Evolutionary conservation across 345 rosid genomes (phyloP).

Genomic region (Camelina laxa): DNA sequence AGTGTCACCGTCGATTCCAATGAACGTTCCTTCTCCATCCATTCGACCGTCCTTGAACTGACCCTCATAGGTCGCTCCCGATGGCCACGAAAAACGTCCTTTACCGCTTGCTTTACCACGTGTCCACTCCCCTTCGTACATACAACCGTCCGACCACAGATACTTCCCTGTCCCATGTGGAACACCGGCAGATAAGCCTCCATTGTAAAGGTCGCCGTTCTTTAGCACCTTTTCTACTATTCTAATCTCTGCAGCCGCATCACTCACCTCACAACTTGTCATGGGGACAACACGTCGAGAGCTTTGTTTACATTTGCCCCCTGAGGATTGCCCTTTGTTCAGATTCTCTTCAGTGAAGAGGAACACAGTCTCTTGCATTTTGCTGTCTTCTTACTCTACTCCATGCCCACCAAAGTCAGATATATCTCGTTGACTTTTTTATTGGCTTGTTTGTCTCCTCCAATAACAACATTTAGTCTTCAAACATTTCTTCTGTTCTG

Average conservation of each 20-base stretch:
- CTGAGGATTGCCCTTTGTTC: conserved; percentile 41
- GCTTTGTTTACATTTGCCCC: conserved; percentile 38
- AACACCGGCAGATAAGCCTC: conserved; percentile 52
- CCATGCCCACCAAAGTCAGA: conserved; percentile 6
- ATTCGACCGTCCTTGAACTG: conserved; percentile 64
- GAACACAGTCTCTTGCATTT: conserved; percentile 47
- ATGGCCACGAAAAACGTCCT: conserved; percentile 79
- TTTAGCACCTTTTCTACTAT: conserved; percentile 53
- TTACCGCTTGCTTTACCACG: conserved; percentile 61
- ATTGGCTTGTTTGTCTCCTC: conserved; percentile 23
- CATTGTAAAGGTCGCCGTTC: conserved; percentile 72
- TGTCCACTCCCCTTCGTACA: conserved; percentile 77
- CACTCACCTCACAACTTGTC: conserved; percentile 21
- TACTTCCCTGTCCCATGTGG: conserved; percentile 77
- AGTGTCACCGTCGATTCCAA: conserved; percentile 65
- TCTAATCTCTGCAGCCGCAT: conserved; percentile 32
- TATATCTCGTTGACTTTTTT: conserved; percentile 35
- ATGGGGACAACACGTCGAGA: conserved; percentile 45
- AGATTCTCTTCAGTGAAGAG: conserved; percentile 42
- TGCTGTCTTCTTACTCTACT: conserved; percentile 8
- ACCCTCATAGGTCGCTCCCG: conserved; percentile 77
- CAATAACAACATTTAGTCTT: conserved; percentile 20
- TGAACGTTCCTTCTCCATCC: conserved; percentile 69
- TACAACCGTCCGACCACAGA: conserved; percentile 74
- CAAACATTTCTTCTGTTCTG: conserved; percentile 24